Evolutionary conservation across 139 green algal species (phyloP).

Genomic region (Raphidocelis subcapitata): DNA sequence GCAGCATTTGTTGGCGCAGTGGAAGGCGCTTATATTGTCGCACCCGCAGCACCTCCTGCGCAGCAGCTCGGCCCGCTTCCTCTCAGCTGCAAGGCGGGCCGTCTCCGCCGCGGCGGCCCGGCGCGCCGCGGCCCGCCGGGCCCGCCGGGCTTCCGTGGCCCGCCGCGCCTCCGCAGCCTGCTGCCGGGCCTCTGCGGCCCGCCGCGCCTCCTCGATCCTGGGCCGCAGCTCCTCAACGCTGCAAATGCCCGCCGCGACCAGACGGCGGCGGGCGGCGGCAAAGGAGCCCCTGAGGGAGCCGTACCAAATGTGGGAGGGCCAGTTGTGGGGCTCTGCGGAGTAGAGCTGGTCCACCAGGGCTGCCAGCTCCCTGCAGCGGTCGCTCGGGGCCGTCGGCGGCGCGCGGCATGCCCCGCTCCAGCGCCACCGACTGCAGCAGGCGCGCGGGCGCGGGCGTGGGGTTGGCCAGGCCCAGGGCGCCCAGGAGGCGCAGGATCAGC

Average conservation of each 20-base stretch:
- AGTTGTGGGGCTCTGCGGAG: neutral
- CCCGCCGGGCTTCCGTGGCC: neutral
- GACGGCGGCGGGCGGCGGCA: neutral
- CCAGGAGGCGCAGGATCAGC: constrained; percentile 18
- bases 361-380: neutral
- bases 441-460: constrained; percentile 7
- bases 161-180: too few relatives aligned
- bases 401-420: neutral
- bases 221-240: neutral
- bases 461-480: neutral
- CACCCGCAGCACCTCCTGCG: neutral
- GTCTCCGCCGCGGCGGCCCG: too few relatives aligned
- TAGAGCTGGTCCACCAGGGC: neutral
- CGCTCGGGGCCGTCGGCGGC: too few relatives aligned
- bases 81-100: too few relatives aligned
- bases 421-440: neutral
- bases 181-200: neutral
- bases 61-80: too few relatives aligned
- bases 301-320: neutral
- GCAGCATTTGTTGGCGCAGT: constrained; percentile 1
- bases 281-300: neutral
- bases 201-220: neutral
- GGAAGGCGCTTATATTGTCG: neutral
- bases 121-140: too few relatives aligned
- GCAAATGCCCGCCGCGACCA: neutral